A percentile compares a stretch with the other conserved stretches of the same genome.
Conservation (phyloP, 2,329 filamentous ascomycete genomes). For the Botrytis sinoallii region DNA sequence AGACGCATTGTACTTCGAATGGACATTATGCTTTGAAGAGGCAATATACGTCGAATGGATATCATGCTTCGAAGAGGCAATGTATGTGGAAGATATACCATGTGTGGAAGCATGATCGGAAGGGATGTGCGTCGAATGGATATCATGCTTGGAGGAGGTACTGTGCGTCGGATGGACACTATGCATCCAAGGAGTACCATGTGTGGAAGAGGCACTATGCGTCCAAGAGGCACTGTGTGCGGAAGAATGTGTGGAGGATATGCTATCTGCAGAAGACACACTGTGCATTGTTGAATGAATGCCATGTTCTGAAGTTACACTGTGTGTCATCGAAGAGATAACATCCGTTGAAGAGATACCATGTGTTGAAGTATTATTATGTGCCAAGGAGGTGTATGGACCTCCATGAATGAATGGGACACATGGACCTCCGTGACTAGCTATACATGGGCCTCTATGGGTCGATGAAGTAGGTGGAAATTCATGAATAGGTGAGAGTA, state of each 20-base stretch:
- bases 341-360: background rate
- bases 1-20: background rate
- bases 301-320: background rate
- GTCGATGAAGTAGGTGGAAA: background rate
- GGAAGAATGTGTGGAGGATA: too few relatives aligned
- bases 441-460: background rate
- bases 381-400: background rate
- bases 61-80: too few relatives aligned
- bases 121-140: too few relatives aligned
- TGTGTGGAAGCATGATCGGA: too few relatives aligned
- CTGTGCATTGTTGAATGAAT: background rate
- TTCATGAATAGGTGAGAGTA: background rate
- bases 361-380: background rate
- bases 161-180: too few relatives aligned
- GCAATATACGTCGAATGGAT: too few relatives aligned
- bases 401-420: too few relatives aligned
- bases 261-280: background rate
- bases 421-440: background rate
- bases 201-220: too few relatives aligned
- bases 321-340: background rate
- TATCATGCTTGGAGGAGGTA: too few relatives aligned
- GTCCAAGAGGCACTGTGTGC: background rate
- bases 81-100: too few relatives aligned
- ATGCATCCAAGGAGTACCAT: too few relatives aligned
- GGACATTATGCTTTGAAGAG: too few relatives aligned